phyloP scores from a whole-genome alignment of 768 basidiomycete species.

The Leccinum fibrillosum region DNA sequence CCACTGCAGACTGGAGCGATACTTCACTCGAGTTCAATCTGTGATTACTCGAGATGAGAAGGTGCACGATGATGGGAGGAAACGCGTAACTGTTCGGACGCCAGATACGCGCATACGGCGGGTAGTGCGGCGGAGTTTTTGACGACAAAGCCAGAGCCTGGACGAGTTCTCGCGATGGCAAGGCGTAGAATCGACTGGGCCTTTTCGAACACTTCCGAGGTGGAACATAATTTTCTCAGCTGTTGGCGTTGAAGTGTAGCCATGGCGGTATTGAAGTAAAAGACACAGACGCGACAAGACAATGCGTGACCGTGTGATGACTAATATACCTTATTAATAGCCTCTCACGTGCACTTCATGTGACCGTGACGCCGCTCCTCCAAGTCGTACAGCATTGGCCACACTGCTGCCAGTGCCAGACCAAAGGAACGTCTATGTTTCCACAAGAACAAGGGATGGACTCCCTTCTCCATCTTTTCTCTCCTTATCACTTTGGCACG shows the following conservation, averaged over 20 bases:
- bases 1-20: constrained; percentile 23
- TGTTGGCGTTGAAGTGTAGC: not conserved
- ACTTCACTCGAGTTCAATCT: constrained; percentile 30
- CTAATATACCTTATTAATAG: too few species aligned
- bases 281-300: not conserved
- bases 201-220: constrained; percentile 19
- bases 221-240: not conserved
- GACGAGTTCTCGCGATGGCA: constrained; percentile 23
- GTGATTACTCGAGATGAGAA: not conserved
- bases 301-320: not conserved
- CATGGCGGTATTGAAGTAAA: not conserved
- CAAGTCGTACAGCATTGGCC: not conserved
- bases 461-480: not conserved
- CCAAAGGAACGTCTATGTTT: constrained; percentile 1
- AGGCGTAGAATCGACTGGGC: constrained; percentile 23
- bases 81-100: constrained; percentile 29
- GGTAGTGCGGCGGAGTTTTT: constrained; percentile 24
- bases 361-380: too few species aligned
- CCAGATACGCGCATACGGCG: constrained; percentile 30
- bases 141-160: constrained; percentile 27
- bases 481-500: not conserved
- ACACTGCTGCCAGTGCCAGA: constrained; percentile 1
- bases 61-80: not conserved
- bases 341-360: too few species aligned
- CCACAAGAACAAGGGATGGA: not conserved